A percentile compares a stretch with the other conserved stretches of the same genome.
Evolutionary conservation across 2,329 filamentous ascomycete genomes (phyloP).

Genomic region (Clonostachys sp.): DNA sequence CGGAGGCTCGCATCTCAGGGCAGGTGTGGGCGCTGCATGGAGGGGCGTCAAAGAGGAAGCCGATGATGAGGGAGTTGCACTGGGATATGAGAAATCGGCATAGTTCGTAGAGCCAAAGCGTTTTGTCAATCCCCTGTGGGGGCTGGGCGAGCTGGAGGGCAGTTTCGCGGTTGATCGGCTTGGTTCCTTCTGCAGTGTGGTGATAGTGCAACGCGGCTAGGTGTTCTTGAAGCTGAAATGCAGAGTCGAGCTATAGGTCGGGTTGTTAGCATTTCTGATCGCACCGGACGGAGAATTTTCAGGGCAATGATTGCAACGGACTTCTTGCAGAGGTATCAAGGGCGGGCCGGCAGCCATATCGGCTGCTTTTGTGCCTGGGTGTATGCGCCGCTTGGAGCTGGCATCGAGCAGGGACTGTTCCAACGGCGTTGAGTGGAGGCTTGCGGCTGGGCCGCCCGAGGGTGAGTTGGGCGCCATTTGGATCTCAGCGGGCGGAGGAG

Average conservation of each 20-base stretch:
- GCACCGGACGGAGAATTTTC: neutral
- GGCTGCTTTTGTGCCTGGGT: conserved; percentile 83
- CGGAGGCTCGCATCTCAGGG: conserved; percentile 95
- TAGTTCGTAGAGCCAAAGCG: conserved; percentile 95
- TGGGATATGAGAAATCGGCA: conserved; percentile 94
- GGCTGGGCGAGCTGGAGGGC: conserved; percentile 74
- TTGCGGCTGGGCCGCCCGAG: conserved; percentile 48
- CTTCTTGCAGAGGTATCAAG: conserved; percentile 78
- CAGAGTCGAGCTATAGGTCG: conserved; percentile 74
- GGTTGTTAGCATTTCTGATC: neutral
- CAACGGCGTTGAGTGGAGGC: conserved; percentile 55
- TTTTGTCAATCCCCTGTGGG: conserved; percentile 76
- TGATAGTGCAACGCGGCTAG: conserved; percentile 87
- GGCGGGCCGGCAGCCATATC: conserved; percentile 94
- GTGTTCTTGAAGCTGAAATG: conserved; percentile 96
- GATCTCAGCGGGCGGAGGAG: conserved; percentile 90
- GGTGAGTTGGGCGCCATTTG: conserved; percentile 82
- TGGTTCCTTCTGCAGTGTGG: conserved; percentile 63
- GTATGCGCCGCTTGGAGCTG: conserved; percentile 78
- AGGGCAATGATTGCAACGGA: conserved; percentile 30
- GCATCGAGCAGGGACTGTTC: conserved; percentile 63
- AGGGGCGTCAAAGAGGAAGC: conserved; percentile 86
- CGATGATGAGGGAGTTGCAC: conserved; percentile 87
- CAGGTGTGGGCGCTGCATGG: conserved; percentile 87
- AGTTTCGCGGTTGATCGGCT: conserved; percentile 70